These are phyloP conservation scores for Entomortierella chlamydospora DNA, from an alignment of 192 early-diverging fungal genomes.

Conservation along the genomic window DNA sequence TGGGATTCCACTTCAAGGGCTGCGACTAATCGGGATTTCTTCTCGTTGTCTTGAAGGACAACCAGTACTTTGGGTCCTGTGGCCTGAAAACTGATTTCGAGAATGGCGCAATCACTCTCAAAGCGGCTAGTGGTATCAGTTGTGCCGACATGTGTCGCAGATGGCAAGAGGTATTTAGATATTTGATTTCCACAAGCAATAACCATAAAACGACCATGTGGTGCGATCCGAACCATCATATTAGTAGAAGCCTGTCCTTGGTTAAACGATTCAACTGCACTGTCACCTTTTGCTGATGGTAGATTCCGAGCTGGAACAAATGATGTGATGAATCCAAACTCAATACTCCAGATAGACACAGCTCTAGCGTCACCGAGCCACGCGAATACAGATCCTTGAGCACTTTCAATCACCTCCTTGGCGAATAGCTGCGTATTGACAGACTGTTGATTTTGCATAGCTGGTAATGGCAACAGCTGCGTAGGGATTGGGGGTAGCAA, in stretches of 20 bases:
- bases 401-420: background rate
- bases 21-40: background rate
- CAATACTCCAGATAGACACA: background rate
- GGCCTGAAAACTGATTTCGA: background rate
- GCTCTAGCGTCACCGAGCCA: background rate
- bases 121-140: background rate
- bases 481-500: too few relatives aligned
- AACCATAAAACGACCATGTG: conserved; percentile 4
- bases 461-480: too few relatives aligned
- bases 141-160: background rate
- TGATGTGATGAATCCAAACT: background rate
- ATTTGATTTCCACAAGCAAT: background rate
- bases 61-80: background rate
- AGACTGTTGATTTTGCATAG: background rate
- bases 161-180: background rate
- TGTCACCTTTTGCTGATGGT: too few relatives aligned
- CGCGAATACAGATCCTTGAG: background rate
- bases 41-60: background rate
- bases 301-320: background rate
- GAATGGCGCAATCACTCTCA: background rate
- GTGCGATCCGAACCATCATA: background rate
- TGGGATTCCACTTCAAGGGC: background rate
- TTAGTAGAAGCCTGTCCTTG: background rate
- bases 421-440: background rate
- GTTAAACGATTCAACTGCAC: background rate